Conservation (phyloP, 2,329 filamentous ascomycete species). For the Amauroascus verrucosus region DNA sequence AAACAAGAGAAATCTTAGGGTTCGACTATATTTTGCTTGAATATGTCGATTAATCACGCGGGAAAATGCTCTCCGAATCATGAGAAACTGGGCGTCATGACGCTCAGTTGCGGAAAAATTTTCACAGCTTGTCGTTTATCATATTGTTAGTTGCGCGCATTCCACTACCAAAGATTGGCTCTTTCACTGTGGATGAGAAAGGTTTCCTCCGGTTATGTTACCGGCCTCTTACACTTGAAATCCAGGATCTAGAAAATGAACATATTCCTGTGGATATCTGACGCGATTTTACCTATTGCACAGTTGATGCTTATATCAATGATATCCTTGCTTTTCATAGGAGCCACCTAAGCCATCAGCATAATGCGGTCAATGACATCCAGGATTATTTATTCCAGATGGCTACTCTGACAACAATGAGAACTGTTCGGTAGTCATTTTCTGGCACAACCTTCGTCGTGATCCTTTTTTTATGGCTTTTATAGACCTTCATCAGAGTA, state of each 20-base stretch:
- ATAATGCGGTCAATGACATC: constrained; percentile 18
- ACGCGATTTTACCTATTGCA: constrained; percentile 20
- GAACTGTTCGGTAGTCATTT: not conserved
- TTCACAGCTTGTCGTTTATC: constrained; percentile 17
- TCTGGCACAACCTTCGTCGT: not conserved
- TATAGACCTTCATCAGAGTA: constrained; percentile 24
- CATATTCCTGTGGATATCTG: constrained; percentile 21
- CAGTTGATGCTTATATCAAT: constrained; percentile 21
- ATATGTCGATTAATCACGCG: constrained; percentile 16
- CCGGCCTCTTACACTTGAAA: constrained; percentile 21
- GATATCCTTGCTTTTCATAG: constrained; percentile 23
- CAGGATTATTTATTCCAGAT: constrained; percentile 1
- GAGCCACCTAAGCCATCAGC: constrained; percentile 22
- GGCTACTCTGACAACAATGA: constrained; percentile 21
- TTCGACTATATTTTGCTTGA: constrained; percentile 19
- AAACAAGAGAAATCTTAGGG: not conserved
- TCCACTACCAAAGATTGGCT: constrained; percentile 28
- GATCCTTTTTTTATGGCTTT: constrained; percentile 28
- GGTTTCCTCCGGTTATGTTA: constrained; percentile 20
- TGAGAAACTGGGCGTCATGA: constrained; percentile 17
- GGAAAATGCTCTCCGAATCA: constrained; percentile 21
- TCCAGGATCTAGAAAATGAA: constrained; percentile 23
- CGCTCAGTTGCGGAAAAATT: constrained; percentile 17
- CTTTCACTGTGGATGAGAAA: constrained; percentile 23
- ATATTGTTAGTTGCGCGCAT: constrained; percentile 17